Evolutionary conservation across 2,329 filamentous ascomycete species (phyloP).

Genomic region (Penicillium brasilianum): DNA sequence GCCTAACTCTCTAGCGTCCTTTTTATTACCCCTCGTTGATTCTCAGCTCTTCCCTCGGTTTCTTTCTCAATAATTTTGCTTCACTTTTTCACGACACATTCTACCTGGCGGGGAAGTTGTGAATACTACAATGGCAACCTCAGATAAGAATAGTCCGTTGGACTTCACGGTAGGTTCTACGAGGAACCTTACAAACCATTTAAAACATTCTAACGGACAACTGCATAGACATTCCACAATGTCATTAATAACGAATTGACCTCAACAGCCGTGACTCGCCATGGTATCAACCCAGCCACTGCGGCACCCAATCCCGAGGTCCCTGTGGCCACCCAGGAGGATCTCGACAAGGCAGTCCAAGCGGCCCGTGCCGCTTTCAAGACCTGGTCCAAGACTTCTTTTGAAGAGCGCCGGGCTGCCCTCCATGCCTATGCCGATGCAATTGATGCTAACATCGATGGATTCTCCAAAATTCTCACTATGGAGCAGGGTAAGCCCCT

Average conservation of each 20-base stretch:
- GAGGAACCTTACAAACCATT: not conserved
- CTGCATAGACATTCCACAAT: constrained; percentile 54
- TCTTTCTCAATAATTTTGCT: not conserved
- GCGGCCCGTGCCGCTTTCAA: constrained; percentile 56
- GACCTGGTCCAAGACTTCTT: constrained; percentile 50
- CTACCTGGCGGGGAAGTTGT: not conserved
- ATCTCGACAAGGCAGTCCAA: constrained; percentile 58
- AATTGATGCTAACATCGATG: constrained; percentile 43
- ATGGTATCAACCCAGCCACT: constrained; percentile 59
- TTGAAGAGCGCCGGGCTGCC: constrained; percentile 41
- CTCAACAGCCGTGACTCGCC: constrained; percentile 51
- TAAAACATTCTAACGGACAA: not conserved
- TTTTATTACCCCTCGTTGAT: not conserved
- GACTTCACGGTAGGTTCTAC: constrained; percentile 16
- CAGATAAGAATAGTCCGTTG: constrained; percentile 5
- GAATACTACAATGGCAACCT: not conserved
- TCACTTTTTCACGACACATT: not conserved
- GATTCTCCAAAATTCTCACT: constrained; percentile 46
- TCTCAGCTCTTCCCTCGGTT: not conserved
- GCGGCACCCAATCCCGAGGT: constrained; percentile 56
- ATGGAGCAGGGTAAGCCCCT: constrained; percentile 51
- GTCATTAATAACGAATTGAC: constrained; percentile 57
- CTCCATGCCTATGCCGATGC: constrained; percentile 41
- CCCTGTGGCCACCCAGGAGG: constrained; percentile 54
- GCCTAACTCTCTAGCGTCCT: not conserved